These are phyloP conservation scores for Hevea brasiliensis DNA, from an alignment of 345 rosid genomes.

Conservation along the genomic window DNA sequence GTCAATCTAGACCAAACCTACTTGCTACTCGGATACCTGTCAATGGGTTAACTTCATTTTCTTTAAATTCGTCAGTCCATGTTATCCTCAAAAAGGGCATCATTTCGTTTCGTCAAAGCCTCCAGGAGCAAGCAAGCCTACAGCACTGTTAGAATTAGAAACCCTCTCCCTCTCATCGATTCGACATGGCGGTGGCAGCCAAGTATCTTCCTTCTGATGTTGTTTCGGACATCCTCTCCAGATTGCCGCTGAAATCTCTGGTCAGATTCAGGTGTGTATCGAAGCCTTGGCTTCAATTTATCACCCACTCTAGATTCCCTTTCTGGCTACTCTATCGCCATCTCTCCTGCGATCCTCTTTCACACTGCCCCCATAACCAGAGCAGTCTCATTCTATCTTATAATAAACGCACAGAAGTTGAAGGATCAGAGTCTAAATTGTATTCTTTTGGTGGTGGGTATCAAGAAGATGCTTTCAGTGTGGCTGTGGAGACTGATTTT, in stretches of 20 bases:
- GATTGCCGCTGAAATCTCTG: slow-evolving; percentile 3
- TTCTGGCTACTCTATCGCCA: background rate
- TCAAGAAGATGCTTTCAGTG: background rate
- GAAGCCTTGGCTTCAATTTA: slow-evolving; percentile 15
- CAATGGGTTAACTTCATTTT: no score
- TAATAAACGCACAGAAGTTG: background rate
- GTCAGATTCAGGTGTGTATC: slow-evolving; percentile 35
- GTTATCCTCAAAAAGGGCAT: no score
- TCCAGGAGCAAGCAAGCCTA: no score
- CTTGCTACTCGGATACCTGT: no score
- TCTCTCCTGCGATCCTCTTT: background rate
- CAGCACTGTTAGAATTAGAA: no score
- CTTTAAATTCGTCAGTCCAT: no score
- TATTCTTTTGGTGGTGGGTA: background rate
- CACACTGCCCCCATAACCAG: slow-evolving; percentile 2
- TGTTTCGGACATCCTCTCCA: no score
- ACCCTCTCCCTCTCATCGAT: no score
- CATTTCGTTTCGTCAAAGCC: no score
- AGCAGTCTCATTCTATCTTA: background rate
- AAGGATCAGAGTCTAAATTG: background rate
- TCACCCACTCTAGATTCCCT: slow-evolving; percentile 3
- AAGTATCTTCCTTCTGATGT: no score
- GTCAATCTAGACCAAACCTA: no score
- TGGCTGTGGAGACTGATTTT: background rate
- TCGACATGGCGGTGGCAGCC: no score